Percentiles rank a stretch among this genome's conserved stretches.
Evolutionary conservation across 1,284 basidiomycete genomes (phyloP).

Genomic region (Tausonia pullulans): DNA sequence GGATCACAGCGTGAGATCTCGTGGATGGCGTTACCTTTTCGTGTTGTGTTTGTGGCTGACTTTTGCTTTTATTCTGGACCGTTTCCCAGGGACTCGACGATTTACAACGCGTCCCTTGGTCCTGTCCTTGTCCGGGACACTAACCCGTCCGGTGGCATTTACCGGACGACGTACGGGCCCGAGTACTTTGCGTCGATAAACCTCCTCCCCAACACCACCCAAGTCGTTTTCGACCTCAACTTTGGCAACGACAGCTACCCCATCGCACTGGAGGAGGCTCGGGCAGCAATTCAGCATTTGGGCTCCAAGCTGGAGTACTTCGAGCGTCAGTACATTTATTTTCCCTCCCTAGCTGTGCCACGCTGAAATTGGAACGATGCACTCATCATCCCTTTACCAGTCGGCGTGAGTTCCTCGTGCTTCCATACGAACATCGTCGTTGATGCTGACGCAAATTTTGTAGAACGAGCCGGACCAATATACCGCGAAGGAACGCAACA

Average conservation of each 20-base stretch:
- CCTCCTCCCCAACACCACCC: slow-evolving; percentile 29
- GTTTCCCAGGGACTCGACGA: slow-evolving; percentile 28
- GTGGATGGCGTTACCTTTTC: neutral
- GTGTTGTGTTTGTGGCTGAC: neutral
- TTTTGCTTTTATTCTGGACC: neutral
- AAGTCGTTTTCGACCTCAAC: slow-evolving; percentile 31
- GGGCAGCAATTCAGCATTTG: slow-evolving; percentile 28
- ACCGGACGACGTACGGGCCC: slow-evolving; percentile 31
- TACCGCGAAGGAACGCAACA: slow-evolving; percentile 21
- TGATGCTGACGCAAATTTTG: too few relatives aligned
- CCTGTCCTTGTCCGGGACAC: neutral
- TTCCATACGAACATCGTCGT: too few relatives aligned
- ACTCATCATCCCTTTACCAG: too few relatives aligned
- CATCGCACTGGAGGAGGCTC: slow-evolving; percentile 29
- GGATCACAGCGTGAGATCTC: slow-evolving; percentile 29
- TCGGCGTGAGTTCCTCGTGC: too few relatives aligned
- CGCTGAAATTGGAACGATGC: too few relatives aligned
- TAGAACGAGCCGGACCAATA: slow-evolving; percentile 32
- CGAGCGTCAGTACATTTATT: slow-evolving; percentile 24
- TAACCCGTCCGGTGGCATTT: slow-evolving; percentile 30
- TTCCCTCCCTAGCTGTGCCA: neutral
- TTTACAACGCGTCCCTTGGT: slow-evolving; percentile 23
- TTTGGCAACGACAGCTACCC: slow-evolving; percentile 33
- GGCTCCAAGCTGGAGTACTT: slow-evolving; percentile 31
- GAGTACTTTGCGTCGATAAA: slow-evolving; percentile 29